Evolutionary conservation across 2,329 filamentous ascomycete species (phyloP), one percentile per base, ranked within the genome.

Genomic region (Fusarium dlaminii): DNA sequence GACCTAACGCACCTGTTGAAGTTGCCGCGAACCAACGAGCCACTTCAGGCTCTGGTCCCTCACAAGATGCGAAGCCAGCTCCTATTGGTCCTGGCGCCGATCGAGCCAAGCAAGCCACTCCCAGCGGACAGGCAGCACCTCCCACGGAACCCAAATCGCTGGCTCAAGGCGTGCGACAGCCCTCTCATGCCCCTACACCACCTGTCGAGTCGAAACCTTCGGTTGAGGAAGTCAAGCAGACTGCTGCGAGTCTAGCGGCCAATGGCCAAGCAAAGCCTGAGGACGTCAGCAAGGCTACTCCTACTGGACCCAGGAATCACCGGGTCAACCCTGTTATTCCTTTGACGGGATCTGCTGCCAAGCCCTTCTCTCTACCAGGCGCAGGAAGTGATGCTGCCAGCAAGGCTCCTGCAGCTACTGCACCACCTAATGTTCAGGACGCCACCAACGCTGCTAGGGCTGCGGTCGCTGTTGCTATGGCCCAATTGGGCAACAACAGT

Each of bases 391-490:
- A 80, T 10, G 79, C 84, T 6, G 77, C 80, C 15, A 79, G 83
- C 4, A 85, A 86, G 68, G 74, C 80, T 14, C 76, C 81, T 9
- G 78, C 76, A n/a, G 63, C 82, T 49, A 80, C 87, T 29, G 78
- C 78, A 3, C 80, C 81, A 1, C 77, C 69, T 80, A 78, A 83
- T 51, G 84, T 92, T 15, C 87, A 89, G 71, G 91, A 93, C 82
- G 92, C 93, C 4, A 95, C 93, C 0, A 90, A 92, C 79, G 90
- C 92, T 43, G 93, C 93, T 3, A 92, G 91, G 76, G 93, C 92
- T 36, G 93, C 93, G 14, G 93, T 94, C n/a, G 92, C 93, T 59
- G 90, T 92, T 45, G 93, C 93, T 5, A 94, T 95, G 91, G 92
- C 93, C 3, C 92, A 93, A 78, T 86, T 95, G 8, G 83, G 83